Evolutionary conservation across 2,329 filamentous ascomycete species (phyloP), one percentile per base, ranked within the genome.

Genomic region (Claviceps sp.): DNA sequence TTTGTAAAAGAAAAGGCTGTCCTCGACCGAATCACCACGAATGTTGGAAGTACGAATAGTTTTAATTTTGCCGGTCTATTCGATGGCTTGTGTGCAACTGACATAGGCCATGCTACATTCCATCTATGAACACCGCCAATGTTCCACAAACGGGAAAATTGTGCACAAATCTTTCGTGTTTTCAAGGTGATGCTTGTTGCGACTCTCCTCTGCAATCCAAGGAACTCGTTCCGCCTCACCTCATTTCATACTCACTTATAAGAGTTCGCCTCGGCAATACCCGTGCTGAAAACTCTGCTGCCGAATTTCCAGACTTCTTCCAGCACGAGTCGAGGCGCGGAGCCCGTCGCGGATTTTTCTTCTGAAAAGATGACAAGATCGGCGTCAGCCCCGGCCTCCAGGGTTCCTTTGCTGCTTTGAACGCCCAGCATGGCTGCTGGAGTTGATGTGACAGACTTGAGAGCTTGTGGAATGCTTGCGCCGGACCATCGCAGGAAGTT

Each of bases 241-340:
- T 8, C 37, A 17, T 40, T 30, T 37, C 51, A 26, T 50, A 7
- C 24, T 38, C 19, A 19, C 5, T 46, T 47, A 50, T 40, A 30
- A 44, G 30, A 17, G 22, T 13, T 22, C n/a, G 14, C 8, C 24
- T 30, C 52, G 40, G 26, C 39, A 45, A 30, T 55, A 16, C 58
- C 56, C 22, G 59, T 53, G 40, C 58, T 60, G 50, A 60, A 61
- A 22, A 84, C 74, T 57, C 73, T 71, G 39, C 68, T 68, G 5
- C 86, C 85, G 70, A 88, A 88, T 68, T 89, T 89, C 85, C 85
- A 89, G 19, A 89, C 85, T 66, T 87, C 78, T 54, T 87, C 82
- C n/a, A 89, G 73, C 11, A 76, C 70, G 42, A 91, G 68, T 53
- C 73, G 74, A 55, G 67, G 72, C 41, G 59, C 74, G 43, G 68